A percentile compares a stretch with the other conserved stretches of the same genome.
phyloP scores from a whole-genome alignment of 2,329 filamentous ascomycete genomes.

The Aspergillus viridinutans region DNA sequence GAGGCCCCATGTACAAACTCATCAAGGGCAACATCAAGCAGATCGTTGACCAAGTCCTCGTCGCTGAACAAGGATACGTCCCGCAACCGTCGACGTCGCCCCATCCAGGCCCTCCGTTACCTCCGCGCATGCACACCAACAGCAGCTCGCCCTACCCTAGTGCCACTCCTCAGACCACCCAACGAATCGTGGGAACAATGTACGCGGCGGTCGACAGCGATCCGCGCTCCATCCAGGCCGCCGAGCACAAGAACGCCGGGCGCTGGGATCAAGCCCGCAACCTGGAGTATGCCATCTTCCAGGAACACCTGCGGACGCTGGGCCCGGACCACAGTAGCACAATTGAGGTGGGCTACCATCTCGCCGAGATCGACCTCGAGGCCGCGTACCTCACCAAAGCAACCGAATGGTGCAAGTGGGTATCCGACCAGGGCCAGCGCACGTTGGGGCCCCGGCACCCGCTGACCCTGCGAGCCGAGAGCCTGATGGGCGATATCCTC shows the following conservation, averaged over 20 bases:
- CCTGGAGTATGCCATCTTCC: conserved; percentile 27
- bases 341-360: conserved; percentile 21
- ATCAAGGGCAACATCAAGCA: conserved; percentile 33
- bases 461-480: conserved; percentile 26
- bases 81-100: conserved; percentile 17
- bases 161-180: conserved; percentile 9
- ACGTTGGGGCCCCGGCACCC: conserved; percentile 23
- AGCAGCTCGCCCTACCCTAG: conserved; percentile 24
- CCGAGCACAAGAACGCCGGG: conserved; percentile 23
- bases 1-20: conserved; percentile 28
- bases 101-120: conserved; percentile 20
- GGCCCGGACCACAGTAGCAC: conserved; percentile 28
- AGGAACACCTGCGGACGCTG: conserved; percentile 25
- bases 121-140: conserved; percentile 25
- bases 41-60: conserved; percentile 26
- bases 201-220: conserved; percentile 23
- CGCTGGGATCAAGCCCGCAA: conserved; percentile 28
- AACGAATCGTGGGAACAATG: conserved; percentile 16
- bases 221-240: conserved; percentile 22
- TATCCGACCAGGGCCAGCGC: conserved; percentile 22
- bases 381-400: conserved; percentile 22
- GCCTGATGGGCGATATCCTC: conserved; percentile 26
- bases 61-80: conserved; percentile 28
- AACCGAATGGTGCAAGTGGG: conserved; percentile 29
- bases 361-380: conserved; percentile 27